Evolutionary conservation across 2,329 filamentous ascomycete genomes (phyloP).

Genomic region (Ceratocystis diversiconidia): DNA sequence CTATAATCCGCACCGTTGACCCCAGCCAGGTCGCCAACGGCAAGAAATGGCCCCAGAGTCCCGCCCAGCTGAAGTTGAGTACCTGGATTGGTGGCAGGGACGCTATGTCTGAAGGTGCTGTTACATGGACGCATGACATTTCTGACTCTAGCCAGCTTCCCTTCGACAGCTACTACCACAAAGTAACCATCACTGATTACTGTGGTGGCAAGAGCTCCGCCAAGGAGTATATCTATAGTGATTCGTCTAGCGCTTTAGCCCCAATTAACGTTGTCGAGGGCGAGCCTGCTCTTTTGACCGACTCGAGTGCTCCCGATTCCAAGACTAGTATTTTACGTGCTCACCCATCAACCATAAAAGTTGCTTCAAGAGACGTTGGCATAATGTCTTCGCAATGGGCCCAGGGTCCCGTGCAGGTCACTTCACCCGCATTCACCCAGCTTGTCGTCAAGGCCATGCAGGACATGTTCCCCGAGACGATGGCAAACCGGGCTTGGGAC

Average conservation of each 20-base stretch:
- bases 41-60: slow-evolving; percentile 49
- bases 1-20: slow-evolving; percentile 33
- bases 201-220: slow-evolving; percentile 33
- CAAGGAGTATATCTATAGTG: slow-evolving; percentile 37
- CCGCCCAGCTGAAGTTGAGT: slow-evolving; percentile 51
- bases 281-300: slow-evolving; percentile 18
- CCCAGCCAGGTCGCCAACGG: slow-evolving; percentile 32
- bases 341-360: too few species aligned
- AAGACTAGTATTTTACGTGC: too few species aligned
- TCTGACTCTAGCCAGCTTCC: slow-evolving; percentile 38
- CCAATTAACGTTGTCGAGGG: slow-evolving; percentile 38
- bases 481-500: too few species aligned
- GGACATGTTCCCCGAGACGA: too few species aligned
- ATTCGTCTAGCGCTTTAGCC: slow-evolving; percentile 34
- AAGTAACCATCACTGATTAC: slow-evolving; percentile 40
- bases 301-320: not conserved
- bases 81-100: slow-evolving; percentile 39
- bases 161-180: slow-evolving; percentile 44
- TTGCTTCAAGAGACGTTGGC: too few species aligned
- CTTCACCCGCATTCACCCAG: too few species aligned
- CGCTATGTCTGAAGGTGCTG: slow-evolving; percentile 40
- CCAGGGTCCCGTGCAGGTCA: too few species aligned
- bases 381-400: too few species aligned
- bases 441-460: too few species aligned
- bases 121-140: slow-evolving; percentile 56